These are phyloP conservation scores for Puccinia horiana DNA, from an alignment of 1,284 basidiomycete genomes.

Conservation along the genomic window DNA sequence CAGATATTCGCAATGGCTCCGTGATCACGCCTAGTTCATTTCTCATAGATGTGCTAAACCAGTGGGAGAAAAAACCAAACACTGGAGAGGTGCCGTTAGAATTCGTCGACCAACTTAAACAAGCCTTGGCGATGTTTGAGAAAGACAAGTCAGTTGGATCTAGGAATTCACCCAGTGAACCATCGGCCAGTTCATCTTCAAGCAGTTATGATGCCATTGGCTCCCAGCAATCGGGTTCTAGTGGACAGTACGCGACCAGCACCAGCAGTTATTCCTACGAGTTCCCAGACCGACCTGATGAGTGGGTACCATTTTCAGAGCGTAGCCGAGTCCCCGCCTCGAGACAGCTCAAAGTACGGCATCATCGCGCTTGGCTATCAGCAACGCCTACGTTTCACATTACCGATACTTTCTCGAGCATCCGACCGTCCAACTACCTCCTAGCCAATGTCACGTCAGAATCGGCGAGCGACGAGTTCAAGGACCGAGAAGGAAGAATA, in stretches of 20 bases:
- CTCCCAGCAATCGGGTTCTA: neutral
- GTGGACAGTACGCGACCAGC: neutral
- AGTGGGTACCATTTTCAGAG: slow-evolving; percentile 15
- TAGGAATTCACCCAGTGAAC: neutral
- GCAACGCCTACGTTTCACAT: neutral
- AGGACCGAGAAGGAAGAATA: neutral
- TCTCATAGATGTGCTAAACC: slow-evolving; percentile 19
- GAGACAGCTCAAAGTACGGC: neutral
- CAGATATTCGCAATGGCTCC: neutral
- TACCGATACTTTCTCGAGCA: neutral
- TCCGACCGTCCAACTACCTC: neutral
- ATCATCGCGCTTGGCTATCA: neutral
- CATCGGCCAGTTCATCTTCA: neutral
- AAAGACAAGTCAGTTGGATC: neutral
- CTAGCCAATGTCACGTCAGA: neutral
- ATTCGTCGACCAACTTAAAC: slow-evolving; percentile 1
- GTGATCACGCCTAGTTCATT: neutral
- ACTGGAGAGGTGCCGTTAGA: neutral
- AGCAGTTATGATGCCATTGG: neutral
- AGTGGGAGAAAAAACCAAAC: neutral
- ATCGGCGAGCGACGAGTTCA: neutral
- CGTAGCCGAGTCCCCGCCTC: slow-evolving; percentile 18
- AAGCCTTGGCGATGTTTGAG: neutral
- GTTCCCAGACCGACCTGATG: neutral
- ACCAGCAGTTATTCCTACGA: neutral